Evolutionary conservation across 2,329 filamentous ascomycete species (phyloP).

Genomic region (Graphilbum sp.): DNA sequence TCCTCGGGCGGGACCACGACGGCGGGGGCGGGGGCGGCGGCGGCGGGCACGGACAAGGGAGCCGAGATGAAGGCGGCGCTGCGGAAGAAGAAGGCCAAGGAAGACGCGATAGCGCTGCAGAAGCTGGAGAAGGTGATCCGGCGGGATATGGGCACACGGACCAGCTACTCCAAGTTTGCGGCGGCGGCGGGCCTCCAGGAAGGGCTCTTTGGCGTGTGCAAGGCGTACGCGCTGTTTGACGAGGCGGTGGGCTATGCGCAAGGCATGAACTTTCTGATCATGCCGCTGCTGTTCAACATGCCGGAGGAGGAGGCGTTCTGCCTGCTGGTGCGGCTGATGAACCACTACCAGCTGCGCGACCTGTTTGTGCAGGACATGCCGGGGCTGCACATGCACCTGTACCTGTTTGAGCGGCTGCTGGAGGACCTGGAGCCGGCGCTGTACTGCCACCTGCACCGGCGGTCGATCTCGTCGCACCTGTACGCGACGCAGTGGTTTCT

Average conservation of each 20-base stretch:
- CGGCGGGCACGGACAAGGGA: constrained; percentile 22
- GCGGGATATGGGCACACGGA: constrained; percentile 78
- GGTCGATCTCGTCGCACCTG: constrained; percentile 74
- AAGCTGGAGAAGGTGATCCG: constrained; percentile 87
- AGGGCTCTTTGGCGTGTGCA: constrained; percentile 86
- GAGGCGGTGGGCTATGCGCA: constrained; percentile 92
- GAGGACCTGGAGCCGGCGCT: constrained; percentile 89
- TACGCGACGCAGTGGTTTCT: constrained; percentile 99
- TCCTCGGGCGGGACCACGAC: neutral
- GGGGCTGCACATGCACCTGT: constrained; percentile 80
- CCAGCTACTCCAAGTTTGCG: constrained; percentile 93
- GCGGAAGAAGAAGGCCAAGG: constrained; percentile 62
- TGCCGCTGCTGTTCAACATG: constrained; percentile 97
- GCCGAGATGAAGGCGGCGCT: constrained; percentile 48
- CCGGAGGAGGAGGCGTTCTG: constrained; percentile 95
- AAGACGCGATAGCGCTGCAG: constrained; percentile 54
- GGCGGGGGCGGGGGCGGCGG: neutral
- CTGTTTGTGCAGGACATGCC: constrained; percentile 95
- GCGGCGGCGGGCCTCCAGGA: constrained; percentile 84
- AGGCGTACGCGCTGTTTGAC: constrained; percentile 91
- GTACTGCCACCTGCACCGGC: constrained; percentile 82
- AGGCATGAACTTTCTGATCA: constrained; percentile 96
- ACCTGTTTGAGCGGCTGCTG: constrained; percentile 85
- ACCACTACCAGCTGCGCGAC: constrained; percentile 83
- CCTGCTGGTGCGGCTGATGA: constrained; percentile 85